Conservation (phyloP, 345 rosid species). For the Pistacia vera region DNA sequence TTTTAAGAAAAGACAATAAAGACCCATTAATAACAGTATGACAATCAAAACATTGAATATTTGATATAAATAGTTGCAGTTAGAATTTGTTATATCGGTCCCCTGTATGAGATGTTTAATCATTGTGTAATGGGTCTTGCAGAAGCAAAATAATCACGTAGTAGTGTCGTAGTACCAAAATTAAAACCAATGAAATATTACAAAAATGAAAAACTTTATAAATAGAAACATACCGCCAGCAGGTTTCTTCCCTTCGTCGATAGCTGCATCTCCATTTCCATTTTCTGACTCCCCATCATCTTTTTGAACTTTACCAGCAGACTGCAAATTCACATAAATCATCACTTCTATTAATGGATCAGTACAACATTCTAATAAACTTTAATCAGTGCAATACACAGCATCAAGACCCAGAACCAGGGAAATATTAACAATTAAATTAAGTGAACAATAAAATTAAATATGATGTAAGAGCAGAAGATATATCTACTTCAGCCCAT, state of each 20-base stretch:
- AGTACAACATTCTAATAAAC: background rate
- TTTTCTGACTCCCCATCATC: slow-evolving; percentile 47
- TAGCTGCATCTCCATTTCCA: slow-evolving; percentile 37
- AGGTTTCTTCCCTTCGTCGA: slow-evolving; percentile 44
- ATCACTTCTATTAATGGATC: slow-evolving; percentile 7
- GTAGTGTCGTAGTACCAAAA: background rate
- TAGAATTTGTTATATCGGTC: background rate
- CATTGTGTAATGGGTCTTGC: background rate
- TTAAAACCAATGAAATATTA: background rate
- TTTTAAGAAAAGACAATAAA: slow-evolving; percentile 1
- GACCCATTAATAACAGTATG: background rate
- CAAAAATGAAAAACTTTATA: background rate
- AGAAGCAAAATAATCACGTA: background rate
- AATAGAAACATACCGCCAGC: slow-evolving; percentile 40
- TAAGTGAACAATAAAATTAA: background rate
- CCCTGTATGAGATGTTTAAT: background rate
- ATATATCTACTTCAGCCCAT: background rate
- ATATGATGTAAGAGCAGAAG: background rate
- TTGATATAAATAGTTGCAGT: background rate
- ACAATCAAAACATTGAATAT: background rate
- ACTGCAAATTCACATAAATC: slow-evolving; percentile 46
- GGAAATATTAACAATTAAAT: background rate
- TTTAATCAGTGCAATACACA: background rate
- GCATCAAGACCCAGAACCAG: background rate
- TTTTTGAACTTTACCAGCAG: slow-evolving; percentile 77